phyloP scores from a whole-genome alignment of 2,329 filamentous ascomycete species.

The Sporothrix brunneoviolacea region DNA sequence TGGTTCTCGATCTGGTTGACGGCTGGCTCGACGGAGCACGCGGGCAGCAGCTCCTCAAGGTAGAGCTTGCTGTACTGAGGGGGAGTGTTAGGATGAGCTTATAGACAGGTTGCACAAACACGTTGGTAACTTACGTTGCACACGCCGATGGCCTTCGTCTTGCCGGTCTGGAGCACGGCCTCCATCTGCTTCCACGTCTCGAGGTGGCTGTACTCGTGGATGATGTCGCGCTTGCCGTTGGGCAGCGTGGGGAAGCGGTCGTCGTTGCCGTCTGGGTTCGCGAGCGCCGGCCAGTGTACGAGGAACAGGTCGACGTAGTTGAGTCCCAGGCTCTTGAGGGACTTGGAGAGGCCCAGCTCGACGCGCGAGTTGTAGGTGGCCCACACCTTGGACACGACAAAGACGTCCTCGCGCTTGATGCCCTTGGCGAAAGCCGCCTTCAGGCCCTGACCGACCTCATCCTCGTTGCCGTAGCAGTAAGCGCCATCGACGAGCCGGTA shows the following conservation, averaged over 20 bases:
- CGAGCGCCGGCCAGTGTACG: conserved; percentile 76
- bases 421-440: conserved; percentile 64
- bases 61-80: conserved; percentile 48
- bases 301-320: conserved; percentile 78
- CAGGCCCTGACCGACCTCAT: conserved; percentile 73
- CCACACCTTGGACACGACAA: conserved; percentile 83
- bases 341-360: conserved; percentile 64
- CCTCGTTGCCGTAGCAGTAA: conserved; percentile 75
- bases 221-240: conserved; percentile 68
- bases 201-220: conserved; percentile 61
- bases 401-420: conserved; percentile 70
- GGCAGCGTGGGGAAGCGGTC: conserved; percentile 67
- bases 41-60: conserved; percentile 47
- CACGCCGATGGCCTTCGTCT: conserved; percentile 48
- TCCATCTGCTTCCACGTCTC: conserved; percentile 75
- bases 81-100: too few species aligned
- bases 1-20: conserved; percentile 72
- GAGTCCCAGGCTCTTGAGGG: conserved; percentile 64
- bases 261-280: conserved; percentile 72
- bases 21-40: conserved; percentile 50
- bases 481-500: conserved; percentile 63
- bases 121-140: conserved; percentile 51
- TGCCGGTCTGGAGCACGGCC: conserved; percentile 53
- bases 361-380: conserved; percentile 67
- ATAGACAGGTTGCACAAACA: too few species aligned